Evolutionary conservation across 805 yeast species (phyloP), one percentile per base, ranked within the genome.

Genomic region (Saccharomycodes ludwigii): DNA sequence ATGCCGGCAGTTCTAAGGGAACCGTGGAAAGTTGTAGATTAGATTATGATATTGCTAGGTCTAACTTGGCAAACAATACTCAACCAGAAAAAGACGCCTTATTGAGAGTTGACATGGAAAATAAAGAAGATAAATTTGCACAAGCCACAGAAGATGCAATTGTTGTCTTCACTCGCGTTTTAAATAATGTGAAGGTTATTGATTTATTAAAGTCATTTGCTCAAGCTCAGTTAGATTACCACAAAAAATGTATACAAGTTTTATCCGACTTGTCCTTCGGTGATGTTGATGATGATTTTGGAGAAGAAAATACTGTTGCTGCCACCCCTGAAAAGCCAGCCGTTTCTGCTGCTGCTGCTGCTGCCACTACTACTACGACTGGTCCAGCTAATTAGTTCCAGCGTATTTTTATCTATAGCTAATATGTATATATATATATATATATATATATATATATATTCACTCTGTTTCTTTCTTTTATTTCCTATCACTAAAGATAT

Each of bases 141-240:
- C 82, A 80, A 43, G 78, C 86, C 16, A 84, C 84, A 21, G 94
- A 83, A 59, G 91, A 79, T 48, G 91, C 94, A 24, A 83, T 82
- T 33, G 62, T 74, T 24, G 72, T 78, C 37, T 77, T 83, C 86
- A 82, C 76, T 60, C 75, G 76, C 50, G 86, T 79, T 18, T 69
- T 83, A 42, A 75, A 76, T 35, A 65, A 74, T 34, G 73, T 85
- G 14, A 68, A 73, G 43, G 78, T 85, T 12, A 63, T 80, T 42
- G 67, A 71, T 31, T 76, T 76, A 51, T 59, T 82, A 36, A 63
- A 66, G 38, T 84, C 76, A 51, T 66, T 83, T 43, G 71, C 76
- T 35, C 67, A 66, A 48, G 94, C 94, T 28, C 94, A 83, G 58
- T 65, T 78, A 52, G 81, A 80, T 21, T 83, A 73, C 59, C 85